Conservation (phyloP, 768 basidiomycete species). For the Tephrocybe sp. region DNA sequence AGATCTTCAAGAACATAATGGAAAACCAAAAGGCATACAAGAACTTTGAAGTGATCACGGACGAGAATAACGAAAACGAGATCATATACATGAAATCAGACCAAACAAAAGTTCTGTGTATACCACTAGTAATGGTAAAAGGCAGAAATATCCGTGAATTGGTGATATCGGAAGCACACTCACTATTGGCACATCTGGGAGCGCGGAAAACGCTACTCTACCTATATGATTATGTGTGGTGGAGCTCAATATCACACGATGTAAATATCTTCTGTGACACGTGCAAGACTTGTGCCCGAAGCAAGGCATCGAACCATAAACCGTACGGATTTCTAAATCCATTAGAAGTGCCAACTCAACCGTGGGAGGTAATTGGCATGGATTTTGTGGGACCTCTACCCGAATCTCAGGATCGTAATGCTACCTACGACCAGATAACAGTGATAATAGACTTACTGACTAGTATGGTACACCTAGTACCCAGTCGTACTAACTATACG, state of each 20-base stretch:
- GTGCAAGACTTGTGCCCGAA: conserved; percentile 11
- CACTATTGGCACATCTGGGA: conserved; percentile 25
- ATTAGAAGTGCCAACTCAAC: neutral
- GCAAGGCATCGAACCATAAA: conserved; percentile 15
- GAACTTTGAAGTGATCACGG: conserved; percentile 4
- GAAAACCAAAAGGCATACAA: neutral
- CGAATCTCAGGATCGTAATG: conserved; percentile 17
- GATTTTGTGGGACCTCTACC: conserved; percentile 14
- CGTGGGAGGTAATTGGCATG: conserved; percentile 13
- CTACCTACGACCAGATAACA: conserved; percentile 19
- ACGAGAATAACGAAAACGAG: neutral
- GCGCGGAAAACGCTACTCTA: conserved; percentile 26
- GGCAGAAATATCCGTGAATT: conserved; percentile 19
- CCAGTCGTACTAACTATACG: too few relatives aligned
- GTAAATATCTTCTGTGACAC: conserved; percentile 22
- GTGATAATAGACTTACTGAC: conserved; percentile 19
- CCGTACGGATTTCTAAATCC: too few relatives aligned
- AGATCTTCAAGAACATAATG: conserved; percentile 9
- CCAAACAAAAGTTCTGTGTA: neutral
- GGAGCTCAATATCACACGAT: conserved; percentile 22
- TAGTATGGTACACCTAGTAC: too few relatives aligned
- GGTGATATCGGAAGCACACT: conserved; percentile 18
- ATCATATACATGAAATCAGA: neutral
- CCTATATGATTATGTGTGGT: conserved; percentile 30
- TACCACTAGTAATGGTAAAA: conserved; percentile 14